Evolutionary conservation across 2,329 filamentous ascomycete species (phyloP), one percentile per base, ranked within the genome.

Genomic region (Calycina herbarum): DNA sequence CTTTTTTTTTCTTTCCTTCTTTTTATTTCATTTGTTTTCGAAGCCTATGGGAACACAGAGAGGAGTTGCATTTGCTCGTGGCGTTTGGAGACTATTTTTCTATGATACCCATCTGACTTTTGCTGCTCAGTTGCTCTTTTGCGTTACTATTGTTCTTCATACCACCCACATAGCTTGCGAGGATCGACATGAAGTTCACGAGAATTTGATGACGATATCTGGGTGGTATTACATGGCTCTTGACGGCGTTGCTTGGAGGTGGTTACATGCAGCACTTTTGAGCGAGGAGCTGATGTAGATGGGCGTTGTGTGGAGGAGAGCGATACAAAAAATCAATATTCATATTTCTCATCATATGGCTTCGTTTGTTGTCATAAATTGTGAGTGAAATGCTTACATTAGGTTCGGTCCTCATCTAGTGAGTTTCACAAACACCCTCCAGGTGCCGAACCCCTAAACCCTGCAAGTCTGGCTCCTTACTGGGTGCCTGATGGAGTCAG

Each of bases 81-180:
- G 48, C 20, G 48, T 54, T 45, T 54, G 10, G 20, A 27, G 48
- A 20, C 48, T 24, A 54, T 54, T 27, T 51, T 54, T 27, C 38
- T 54, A 54, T 54, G 48, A 54, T 54, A 54, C 48, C 48, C 48
- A 54, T 54, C 48, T 54, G 20, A 20, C 48, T 24, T 51, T 54
- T 54, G 48, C 13, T 24, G 20, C 11, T 27, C 48, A 54, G n/a
- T 24, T 24, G 10, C 24, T 24, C 11, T 24, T 54, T 54, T 13
- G 2, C 3, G 4, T 27, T 27, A 11, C 24, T 27, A 54, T 54
- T 54, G 27, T 27, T 54, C 20, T 15, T 54, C 20, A 54, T 54
- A 27, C 20, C 48, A 54, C 48, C 10, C 48, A 27, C 20, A 54
- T 24, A 24, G 20, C 20, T 27, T 54, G 48, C 20, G 8, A n/a